Conservation (phyloP, 441 rosid genomes). For the Aquilaria agallochum region DNA sequence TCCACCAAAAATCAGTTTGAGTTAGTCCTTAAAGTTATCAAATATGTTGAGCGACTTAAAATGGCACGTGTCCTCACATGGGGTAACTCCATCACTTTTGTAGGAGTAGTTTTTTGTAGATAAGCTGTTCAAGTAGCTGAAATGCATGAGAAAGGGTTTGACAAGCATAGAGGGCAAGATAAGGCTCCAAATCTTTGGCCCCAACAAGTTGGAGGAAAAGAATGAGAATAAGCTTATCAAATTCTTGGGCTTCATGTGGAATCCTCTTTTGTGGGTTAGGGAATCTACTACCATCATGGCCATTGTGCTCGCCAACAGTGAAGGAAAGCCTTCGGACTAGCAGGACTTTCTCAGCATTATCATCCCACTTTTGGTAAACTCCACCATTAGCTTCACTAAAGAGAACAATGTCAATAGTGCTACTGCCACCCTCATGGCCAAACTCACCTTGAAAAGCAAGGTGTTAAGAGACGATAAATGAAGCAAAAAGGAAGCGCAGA, state of each 20-base stretch:
- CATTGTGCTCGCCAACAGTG: conserved; percentile 86
- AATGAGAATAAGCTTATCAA: conserved; percentile 71
- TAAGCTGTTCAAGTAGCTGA: conserved; percentile 74
- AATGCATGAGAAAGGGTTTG: conserved; percentile 68
- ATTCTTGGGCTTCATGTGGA: conserved; percentile 96
- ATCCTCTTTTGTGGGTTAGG: conserved; percentile 97
- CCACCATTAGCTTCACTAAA: conserved; percentile 89
- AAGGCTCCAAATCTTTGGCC: conserved; percentile 75
- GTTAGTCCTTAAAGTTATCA: too few species aligned
- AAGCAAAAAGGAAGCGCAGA: conserved; percentile 78
- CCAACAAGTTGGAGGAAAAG: conserved; percentile 87
- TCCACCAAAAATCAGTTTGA: too few species aligned
- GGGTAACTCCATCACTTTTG: background rate
- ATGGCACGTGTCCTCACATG: too few species aligned
- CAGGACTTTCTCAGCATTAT: conserved; percentile 81
- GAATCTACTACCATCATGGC: conserved; percentile 93
- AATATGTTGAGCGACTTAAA: too few species aligned
- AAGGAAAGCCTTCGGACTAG: conserved; percentile 89
- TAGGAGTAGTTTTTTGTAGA: conserved; percentile 77
- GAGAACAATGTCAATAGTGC: conserved; percentile 95
- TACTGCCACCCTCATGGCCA: conserved; percentile 93
- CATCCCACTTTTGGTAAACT: conserved; percentile 74
- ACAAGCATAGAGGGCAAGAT: conserved; percentile 59
- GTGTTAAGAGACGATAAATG: conserved; percentile 87
- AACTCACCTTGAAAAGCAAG: conserved; percentile 91